Conservation (phyloP, 2,329 filamentous ascomycete species). For the Venturia asperata region DNA sequence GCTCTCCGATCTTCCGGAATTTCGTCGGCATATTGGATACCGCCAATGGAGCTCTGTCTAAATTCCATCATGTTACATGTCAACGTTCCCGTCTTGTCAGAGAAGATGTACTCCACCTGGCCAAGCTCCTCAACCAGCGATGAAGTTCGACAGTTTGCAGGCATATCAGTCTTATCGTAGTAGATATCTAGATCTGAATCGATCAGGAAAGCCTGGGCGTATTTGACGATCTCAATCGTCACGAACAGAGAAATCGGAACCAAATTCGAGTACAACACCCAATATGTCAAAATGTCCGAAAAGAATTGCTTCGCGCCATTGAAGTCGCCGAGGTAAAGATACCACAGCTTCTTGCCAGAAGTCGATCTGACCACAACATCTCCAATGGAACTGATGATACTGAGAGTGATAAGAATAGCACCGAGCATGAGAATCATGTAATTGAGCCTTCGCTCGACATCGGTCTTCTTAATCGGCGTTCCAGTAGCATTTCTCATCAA, state of each 20-base stretch:
- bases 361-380: constrained; percentile 73
- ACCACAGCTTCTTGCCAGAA: constrained; percentile 56
- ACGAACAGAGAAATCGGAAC: constrained; percentile 98
- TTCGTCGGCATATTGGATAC: constrained; percentile 88
- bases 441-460: constrained; percentile 91
- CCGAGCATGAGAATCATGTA: constrained; percentile 86
- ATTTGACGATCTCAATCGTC: constrained; percentile 95
- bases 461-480: constrained; percentile 94
- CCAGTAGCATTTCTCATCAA: constrained; percentile 98
- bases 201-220: constrained; percentile 95
- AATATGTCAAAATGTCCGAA: constrained; percentile 93
- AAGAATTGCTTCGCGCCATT: constrained; percentile 75
- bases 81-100: constrained; percentile 92
- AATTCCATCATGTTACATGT: constrained; percentile 99
- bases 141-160: constrained; percentile 90
- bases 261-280: constrained; percentile 93
- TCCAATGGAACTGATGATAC: constrained; percentile 83
- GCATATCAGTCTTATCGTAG: constrained; percentile 89
- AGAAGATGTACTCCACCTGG: constrained; percentile 98
- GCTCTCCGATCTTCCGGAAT: constrained; percentile 85
- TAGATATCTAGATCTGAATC: constrained; percentile 98
- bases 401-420: constrained; percentile 72
- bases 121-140: constrained; percentile 94
- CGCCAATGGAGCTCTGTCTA: constrained; percentile 85
- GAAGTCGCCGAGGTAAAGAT: constrained; percentile 61